These are phyloP conservation scores for Dendrobium catenatum DNA, from an alignment of 106 monocot species.

Conservation along the genomic window DNA sequence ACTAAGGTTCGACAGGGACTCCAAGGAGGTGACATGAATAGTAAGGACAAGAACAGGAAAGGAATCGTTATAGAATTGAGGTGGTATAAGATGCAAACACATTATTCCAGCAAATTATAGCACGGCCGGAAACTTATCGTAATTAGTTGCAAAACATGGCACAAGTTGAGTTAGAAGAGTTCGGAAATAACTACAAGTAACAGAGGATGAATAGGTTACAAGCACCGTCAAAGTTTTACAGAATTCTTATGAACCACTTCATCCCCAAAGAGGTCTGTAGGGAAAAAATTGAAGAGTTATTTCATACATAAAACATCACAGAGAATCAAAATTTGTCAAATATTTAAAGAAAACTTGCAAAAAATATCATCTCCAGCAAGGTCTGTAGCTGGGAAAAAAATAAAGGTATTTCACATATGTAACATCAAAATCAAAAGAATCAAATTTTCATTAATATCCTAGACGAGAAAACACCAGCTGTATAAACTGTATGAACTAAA, in stretches of 20 bases:
- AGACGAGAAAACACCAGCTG: not conserved
- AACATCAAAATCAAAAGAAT: constrained; percentile 7
- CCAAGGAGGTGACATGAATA: too few species aligned
- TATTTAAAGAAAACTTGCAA: not conserved
- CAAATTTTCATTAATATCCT: constrained; percentile 4
- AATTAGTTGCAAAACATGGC: not conserved
- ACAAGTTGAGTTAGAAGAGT: not conserved
- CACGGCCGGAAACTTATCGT: not conserved
- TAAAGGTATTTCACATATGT: not conserved
- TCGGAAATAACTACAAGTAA: not conserved
- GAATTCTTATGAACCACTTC: not conserved
- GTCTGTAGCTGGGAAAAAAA: not conserved
- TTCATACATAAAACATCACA: not conserved
- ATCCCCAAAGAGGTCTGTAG: not conserved
- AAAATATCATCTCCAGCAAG: not conserved
- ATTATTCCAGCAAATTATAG: not conserved
- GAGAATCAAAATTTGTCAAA: not conserved
- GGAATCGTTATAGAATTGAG: too few species aligned
- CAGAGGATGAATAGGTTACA: not conserved
- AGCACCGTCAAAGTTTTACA: not conserved
- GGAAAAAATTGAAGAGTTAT: not conserved
- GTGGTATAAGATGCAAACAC: too few species aligned
- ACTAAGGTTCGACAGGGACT: not conserved
- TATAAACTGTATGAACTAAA: constrained; percentile 6
- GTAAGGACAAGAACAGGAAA: too few species aligned